These are phyloP conservation scores for Reticulascus tulasneorum DNA, from an alignment of 2,329 filamentous ascomycete species.

Conservation along the genomic window DNA sequence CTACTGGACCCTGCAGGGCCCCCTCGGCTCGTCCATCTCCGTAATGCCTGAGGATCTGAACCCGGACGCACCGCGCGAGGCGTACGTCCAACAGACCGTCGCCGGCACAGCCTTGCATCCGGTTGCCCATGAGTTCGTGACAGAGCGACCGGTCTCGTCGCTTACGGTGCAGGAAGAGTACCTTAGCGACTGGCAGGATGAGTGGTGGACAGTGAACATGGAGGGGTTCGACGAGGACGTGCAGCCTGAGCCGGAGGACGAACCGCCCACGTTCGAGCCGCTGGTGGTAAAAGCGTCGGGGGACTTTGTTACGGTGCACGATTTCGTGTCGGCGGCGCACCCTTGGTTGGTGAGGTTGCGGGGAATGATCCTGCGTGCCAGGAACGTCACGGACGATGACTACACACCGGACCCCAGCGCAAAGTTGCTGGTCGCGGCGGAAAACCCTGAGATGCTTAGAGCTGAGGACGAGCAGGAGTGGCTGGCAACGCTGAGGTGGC, in stretches of 20 bases:
- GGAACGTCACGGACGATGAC: neutral
- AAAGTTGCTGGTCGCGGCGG: neutral
- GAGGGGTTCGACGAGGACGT: too few species aligned
- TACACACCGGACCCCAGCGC: neutral
- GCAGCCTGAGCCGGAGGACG: too few species aligned
- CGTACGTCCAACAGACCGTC: neutral
- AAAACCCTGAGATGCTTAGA: neutral
- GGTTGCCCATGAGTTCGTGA: too few species aligned
- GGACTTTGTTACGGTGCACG: slow-evolving; percentile 12
- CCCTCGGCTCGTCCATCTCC: neutral
- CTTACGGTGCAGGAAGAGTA: too few species aligned
- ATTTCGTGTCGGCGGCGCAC: slow-evolving; percentile 12
- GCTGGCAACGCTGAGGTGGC: neutral
- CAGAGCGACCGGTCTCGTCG: too few species aligned
- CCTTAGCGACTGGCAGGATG: too few species aligned
- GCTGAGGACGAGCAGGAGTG: neutral
- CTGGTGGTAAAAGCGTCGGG: too few species aligned
- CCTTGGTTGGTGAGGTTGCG: slow-evolving; percentile 11
- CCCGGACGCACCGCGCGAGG: neutral
- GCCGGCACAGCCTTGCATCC: neutral
- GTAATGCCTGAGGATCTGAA: neutral
- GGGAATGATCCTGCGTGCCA: slow-evolving; percentile 3
- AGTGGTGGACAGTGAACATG: too few species aligned
- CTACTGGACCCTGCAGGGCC: neutral
- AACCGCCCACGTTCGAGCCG: too few species aligned